Base-by-base conservation (phyloP, 1,284 basidiomycete genomes). In the Ceratobasidium sp. region DNA sequence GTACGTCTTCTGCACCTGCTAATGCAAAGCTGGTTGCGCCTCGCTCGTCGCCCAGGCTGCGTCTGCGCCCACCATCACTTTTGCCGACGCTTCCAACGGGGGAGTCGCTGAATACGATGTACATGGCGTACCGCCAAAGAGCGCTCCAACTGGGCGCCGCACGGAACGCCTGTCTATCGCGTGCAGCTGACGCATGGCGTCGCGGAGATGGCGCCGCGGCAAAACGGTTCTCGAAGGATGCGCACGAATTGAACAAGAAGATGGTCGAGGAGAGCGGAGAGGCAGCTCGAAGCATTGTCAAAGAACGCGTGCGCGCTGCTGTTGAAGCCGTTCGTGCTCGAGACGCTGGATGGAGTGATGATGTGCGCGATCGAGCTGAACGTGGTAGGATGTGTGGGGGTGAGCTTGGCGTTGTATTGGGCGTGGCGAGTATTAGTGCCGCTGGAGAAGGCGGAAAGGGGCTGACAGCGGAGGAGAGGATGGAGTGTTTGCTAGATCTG, bases 161-260 rank as follows among this genome's bases (percentile, higher is more conserved):
- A 46, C 85, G 96, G 40, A 98, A 98, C 78, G 94, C 94, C 12
- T 96, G 94, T 78, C 85, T 99, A n/a, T 94, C 92, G 1, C 88
- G 94, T 54, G 96, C 96, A 4, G 95, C 96, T 0, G 95, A 98
- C 78, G 95, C 96, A 1, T 98, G 94, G 91, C 85, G 94, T 56
- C 86, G 92, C 12, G 95, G 96, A 3, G 96, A 99, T 76, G 96
- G 96, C 2, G 94, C 94, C 0, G 92, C 92, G 0, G 96, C 96
- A 25, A 96, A 97, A 80, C 85, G 94, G 59, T 98, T 96, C 82
- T 94, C 91, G 76, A 84, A 92, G 48, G 96, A 98, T 79, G 96
- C 95, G 3, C 94, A 96, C 77, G 92, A 95, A 54, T 82, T 98
- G 73, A 98, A 98, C 78, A 87, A 87, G 48, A 92, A 92, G 80